Conservation (phyloP, 768 basidiomycete species). For the Kwoniella newhampshirensis region DNA sequence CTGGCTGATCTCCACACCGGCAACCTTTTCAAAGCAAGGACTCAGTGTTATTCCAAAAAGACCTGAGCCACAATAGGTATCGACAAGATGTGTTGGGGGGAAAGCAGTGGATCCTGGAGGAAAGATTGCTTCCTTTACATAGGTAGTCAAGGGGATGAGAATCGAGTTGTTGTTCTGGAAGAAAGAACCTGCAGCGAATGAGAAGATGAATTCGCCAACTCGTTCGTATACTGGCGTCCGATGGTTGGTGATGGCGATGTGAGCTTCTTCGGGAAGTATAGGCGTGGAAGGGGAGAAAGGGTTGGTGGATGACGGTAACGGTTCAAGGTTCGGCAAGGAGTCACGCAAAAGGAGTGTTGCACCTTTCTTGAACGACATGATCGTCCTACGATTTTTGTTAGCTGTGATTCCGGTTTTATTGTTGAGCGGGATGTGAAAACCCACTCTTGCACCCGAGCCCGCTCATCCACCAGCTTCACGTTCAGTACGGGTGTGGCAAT, state of each 20-base stretch:
- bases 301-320: constrained; percentile 17
- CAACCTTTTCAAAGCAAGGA: constrained; percentile 68
- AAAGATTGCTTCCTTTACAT: constrained; percentile 64
- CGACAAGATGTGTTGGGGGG: constrained; percentile 76
- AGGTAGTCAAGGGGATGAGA: constrained; percentile 75
- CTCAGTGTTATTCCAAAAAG: constrained; percentile 60
- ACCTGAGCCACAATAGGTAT: constrained; percentile 71
- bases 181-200: constrained; percentile 67
- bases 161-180: constrained; percentile 99
- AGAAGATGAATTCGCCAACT: constrained; percentile 74
- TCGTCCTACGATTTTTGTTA: constrained; percentile 60
- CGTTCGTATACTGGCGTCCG: constrained; percentile 76
- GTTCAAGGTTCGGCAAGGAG: constrained; percentile 58
- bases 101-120: constrained; percentile 16
- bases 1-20: constrained; percentile 76
- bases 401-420: background rate
- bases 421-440: constrained; percentile 1
- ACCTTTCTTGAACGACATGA: constrained; percentile 76
- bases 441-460: constrained; percentile 64
- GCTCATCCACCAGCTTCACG: constrained; percentile 62
- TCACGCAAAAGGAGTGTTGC: constrained; percentile 89
- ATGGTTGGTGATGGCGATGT: constrained; percentile 81
- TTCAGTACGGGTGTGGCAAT: constrained; percentile 83
- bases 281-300: constrained; percentile 21
- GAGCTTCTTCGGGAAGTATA: constrained; percentile 50